Base-by-base conservation (phyloP, 2,329 filamentous ascomycete species). In the Penicillium decumbens region DNA sequence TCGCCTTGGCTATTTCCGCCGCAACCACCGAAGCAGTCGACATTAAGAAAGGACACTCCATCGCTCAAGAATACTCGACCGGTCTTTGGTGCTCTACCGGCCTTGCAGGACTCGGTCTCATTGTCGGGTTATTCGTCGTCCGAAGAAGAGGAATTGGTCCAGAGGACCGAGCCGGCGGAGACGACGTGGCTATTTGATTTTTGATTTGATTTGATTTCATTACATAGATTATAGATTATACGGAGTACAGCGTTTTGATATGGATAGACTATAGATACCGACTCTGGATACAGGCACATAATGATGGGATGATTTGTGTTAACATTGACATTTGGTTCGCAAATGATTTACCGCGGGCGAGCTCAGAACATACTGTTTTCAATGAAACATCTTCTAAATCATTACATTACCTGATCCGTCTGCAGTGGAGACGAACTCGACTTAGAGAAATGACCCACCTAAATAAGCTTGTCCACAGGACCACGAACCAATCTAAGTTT, bases 41-140 rank as follows among this genome's bases (percentile, higher is more conserved):
- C 45, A 66, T 65, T 9, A 59, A 66, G 28, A 67, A 72, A 41
- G 67, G 66, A 3, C 70, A 66, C 10, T 43, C 43, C 9, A 51
- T 65, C 6, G 48, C 61, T 1, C 56, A 67, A 25, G 70, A 74
- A 49, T 74, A 74, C 41, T 57, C 61, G 8, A 74, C 68, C 0
- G 72, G 72, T 0, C 55, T 73, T 7, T 73, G 71, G 70, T 74
- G 71, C 35, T 73, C 70, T 33, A 66, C 67, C 7, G 72, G 68
- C 1, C 56, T 74, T 8, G 72, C 71, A 2, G 69, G 65, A 0
- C 45, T 74, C 4, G 71, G 71, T 0, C 51, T 74, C 6, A 32
- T 29, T 4, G 48, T 60, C 32, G 56, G 58, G 2, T 8, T 59
- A 6, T 4, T 61, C n/a, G 50, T 53, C 0, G 59, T 62, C 12